Evolutionary conservation across 139 green algal species (phyloP).

Genomic region (Coccomyxa sp.): DNA sequence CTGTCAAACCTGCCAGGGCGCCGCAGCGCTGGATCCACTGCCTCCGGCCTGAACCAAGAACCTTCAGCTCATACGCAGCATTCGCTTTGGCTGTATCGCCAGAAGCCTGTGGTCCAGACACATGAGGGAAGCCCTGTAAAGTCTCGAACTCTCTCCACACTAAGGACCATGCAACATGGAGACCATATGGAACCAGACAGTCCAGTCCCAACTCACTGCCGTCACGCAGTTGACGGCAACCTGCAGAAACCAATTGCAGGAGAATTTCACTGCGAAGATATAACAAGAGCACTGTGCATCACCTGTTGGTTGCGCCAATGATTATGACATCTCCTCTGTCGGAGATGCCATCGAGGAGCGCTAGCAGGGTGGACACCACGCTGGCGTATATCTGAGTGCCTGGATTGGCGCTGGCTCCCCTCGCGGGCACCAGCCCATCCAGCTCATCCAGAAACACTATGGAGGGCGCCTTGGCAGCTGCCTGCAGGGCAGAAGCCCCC

Average conservation of each 20-base stretch:
- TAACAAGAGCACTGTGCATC: neutral
- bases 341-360: slow-evolving; percentile 79
- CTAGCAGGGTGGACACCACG: slow-evolving; percentile 85
- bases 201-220: no score
- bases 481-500: slow-evolving; percentile 41
- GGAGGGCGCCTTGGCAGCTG: slow-evolving; percentile 44
- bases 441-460: slow-evolving; percentile 94
- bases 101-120: no score
- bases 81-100: no score
- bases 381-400: slow-evolving; percentile 71
- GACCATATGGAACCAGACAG: no score
- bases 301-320: slow-evolving; percentile 80
- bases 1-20: slow-evolving; percentile 72
- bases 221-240: no score
- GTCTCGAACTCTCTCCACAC: no score
- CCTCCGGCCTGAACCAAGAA: slow-evolving; percentile 46
- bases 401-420: slow-evolving; percentile 4
- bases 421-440: slow-evolving; percentile 66
- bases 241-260: no score
- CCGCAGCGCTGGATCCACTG: slow-evolving; percentile 66
- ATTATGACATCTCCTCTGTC: slow-evolving; percentile 72
- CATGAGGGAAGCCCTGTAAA: no score
- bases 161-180: no score
- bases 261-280: no score
- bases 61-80: no score